Conservation (phyloP, 192 early-diverging fungal genomes). For the Coemansia sp. region DNA sequence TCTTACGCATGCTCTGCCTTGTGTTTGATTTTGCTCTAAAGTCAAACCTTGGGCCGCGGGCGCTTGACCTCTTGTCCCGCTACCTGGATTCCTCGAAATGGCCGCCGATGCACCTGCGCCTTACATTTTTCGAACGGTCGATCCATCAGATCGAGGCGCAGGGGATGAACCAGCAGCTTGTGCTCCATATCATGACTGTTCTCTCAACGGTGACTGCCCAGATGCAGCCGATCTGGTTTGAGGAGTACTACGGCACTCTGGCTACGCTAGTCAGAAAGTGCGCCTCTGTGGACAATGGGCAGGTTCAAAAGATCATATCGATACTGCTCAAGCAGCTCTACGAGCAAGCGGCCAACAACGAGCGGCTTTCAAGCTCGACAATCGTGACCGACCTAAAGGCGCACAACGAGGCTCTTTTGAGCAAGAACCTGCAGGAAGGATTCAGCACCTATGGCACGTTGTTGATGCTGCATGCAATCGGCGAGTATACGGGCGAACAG, state of each 20-base stretch:
- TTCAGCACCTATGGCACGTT: slow-evolving; percentile 68
- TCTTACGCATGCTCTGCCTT: slow-evolving; percentile 50
- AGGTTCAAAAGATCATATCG: slow-evolving; percentile 69
- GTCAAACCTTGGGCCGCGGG: slow-evolving; percentile 41
- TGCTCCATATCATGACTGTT: slow-evolving; percentile 47
- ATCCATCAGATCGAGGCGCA: slow-evolving; percentile 52
- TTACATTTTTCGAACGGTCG: slow-evolving; percentile 54
- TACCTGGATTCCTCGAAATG: slow-evolving; percentile 41
- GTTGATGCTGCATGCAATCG: slow-evolving; percentile 65
- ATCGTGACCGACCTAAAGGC: slow-evolving; percentile 57
- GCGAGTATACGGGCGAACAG: slow-evolving; percentile 63
- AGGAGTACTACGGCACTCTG: slow-evolving; percentile 47
- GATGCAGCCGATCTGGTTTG: slow-evolving; percentile 55
- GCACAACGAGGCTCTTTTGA: slow-evolving; percentile 64
- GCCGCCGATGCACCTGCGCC: slow-evolving; percentile 44
- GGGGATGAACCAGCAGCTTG: slow-evolving; percentile 53
- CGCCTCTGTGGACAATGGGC: slow-evolving; percentile 71
- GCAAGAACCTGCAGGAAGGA: slow-evolving; percentile 65
- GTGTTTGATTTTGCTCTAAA: slow-evolving; percentile 53
- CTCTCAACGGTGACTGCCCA: slow-evolving; percentile 43
- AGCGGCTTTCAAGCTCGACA: slow-evolving; percentile 25
- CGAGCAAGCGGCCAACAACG: slow-evolving; percentile 54
- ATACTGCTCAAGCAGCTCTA: slow-evolving; percentile 75
- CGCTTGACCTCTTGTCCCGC: slow-evolving; percentile 33
- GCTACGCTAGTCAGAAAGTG: slow-evolving; percentile 46